A percentile compares a stretch with the other conserved stretches of the same genome.
phyloP scores from a whole-genome alignment of 2,329 filamentous ascomycete species.

The Tolypocladium album region DNA sequence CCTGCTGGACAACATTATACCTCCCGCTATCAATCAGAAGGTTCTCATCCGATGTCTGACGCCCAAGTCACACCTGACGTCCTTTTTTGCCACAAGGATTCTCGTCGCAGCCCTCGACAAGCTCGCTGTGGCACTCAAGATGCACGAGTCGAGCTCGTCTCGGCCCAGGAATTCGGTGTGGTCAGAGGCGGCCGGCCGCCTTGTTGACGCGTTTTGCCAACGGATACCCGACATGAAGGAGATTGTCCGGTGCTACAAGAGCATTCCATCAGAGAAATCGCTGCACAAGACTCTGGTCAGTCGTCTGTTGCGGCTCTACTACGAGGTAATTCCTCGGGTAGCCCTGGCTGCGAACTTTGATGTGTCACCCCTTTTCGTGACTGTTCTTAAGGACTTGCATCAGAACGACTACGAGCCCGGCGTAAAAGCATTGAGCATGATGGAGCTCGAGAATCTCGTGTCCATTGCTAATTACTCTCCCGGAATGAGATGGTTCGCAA shows the following conservation, averaged over 20 bases:
- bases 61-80: conserved; percentile 66
- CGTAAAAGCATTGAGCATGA: conserved; percentile 45
- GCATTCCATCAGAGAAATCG: conserved; percentile 55
- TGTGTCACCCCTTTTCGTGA: conserved; percentile 65
- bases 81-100: conserved; percentile 74
- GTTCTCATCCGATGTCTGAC: conserved; percentile 70
- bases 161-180: conserved; percentile 39
- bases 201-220: conserved; percentile 66
- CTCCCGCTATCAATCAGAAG: conserved; percentile 70
- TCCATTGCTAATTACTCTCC: conserved; percentile 71
- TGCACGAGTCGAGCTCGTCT: conserved; percentile 39
- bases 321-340: conserved; percentile 67
- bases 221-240: conserved; percentile 76
- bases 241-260: conserved; percentile 62
- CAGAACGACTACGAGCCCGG: conserved; percentile 37
- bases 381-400: conserved; percentile 53
- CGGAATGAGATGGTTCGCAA: conserved; percentile 85
- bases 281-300: conserved; percentile 72
- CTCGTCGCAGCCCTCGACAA: conserved; percentile 73
- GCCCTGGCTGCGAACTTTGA: conserved; percentile 82
- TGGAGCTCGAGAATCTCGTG: conserved; percentile 74
- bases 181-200: conserved; percentile 55
- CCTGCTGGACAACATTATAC: conserved; percentile 77
- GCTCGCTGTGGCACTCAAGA: conserved; percentile 50
- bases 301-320: conserved; percentile 73